phyloP scores from a whole-genome alignment of 164 flowering plant genomes.

The Vitis rupestris region DNA sequence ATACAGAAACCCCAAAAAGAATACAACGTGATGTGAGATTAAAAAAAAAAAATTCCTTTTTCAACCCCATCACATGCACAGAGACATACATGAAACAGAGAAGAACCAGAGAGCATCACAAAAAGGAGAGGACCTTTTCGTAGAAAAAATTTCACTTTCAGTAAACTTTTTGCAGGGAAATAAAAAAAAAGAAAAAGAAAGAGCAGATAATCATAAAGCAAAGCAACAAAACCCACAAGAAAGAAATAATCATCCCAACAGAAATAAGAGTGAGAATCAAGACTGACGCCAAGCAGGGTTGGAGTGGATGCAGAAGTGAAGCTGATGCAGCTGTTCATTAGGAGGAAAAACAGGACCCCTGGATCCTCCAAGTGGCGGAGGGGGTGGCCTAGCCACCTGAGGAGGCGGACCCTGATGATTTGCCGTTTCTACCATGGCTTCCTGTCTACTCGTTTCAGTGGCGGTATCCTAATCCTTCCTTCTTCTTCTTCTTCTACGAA shows the following conservation, averaged over 20 bases:
- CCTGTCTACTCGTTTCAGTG: too few species aligned
- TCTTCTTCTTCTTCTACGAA: too few species aligned
- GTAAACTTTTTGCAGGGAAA: slow-evolving; percentile 4
- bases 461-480: too few species aligned
- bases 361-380: slow-evolving; percentile 37
- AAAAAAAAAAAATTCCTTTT: background rate
- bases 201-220: background rate
- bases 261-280: slow-evolving; percentile 9
- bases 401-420: slow-evolving; percentile 16
- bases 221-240: background rate
- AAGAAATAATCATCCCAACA: background rate
- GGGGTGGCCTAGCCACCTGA: slow-evolving; percentile 27
- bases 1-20: background rate
- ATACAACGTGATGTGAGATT: too few species aligned
- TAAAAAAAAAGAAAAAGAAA: background rate
- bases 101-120: background rate
- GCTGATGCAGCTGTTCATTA: slow-evolving; percentile 73
- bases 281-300: slow-evolving; percentile 88
- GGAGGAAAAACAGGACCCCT: slow-evolving; percentile 60
- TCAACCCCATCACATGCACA: background rate
- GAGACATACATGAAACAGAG: slow-evolving; percentile 12
- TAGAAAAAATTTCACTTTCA: background rate
- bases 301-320: slow-evolving; percentile 89
- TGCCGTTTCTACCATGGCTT: too few species aligned
- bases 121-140: background rate